Percentiles rank a stretch among this genome's conserved stretches.
Evolutionary conservation across 768 basidiomycete species (phyloP).

Genomic region (Naganishia onofrii): DNA sequence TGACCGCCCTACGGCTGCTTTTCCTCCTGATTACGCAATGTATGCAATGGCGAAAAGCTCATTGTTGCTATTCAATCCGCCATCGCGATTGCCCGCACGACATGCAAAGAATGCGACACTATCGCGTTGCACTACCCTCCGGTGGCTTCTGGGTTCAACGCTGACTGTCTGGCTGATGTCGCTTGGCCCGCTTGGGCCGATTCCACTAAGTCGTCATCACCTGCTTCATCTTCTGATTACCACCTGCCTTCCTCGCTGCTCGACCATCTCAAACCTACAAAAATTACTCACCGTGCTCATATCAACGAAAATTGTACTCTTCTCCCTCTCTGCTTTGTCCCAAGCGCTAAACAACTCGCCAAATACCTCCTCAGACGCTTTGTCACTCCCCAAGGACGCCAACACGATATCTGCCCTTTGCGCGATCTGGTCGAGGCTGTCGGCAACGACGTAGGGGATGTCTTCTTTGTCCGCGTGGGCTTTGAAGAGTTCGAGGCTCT

Average conservation of each 20-base stretch:
- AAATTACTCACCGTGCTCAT: constrained; percentile 68
- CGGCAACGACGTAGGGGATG: constrained; percentile 63
- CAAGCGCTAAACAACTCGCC: constrained; percentile 62
- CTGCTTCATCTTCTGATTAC: too few species aligned
- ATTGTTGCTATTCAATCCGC: too few species aligned
- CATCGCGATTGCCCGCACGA: too few species aligned
- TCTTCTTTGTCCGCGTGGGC: constrained; percentile 61
- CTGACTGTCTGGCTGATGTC: too few species aligned
- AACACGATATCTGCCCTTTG: constrained; percentile 68
- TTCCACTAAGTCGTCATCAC: too few species aligned
- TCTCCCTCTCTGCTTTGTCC: constrained; percentile 52
- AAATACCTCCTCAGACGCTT: constrained; percentile 66
- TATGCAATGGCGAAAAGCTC: too few species aligned
- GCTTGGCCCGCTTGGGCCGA: too few species aligned
- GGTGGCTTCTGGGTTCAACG: too few species aligned
- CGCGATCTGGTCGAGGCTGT: constrained; percentile 62
- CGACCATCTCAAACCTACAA: not conserved
- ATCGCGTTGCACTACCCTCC: too few species aligned
- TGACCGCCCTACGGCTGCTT: not conserved
- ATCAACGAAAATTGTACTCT: constrained; percentile 75
- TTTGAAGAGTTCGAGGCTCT: constrained; percentile 55
- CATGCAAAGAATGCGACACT: too few species aligned
- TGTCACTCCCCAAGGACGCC: constrained; percentile 70
- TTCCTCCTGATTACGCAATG: too few species aligned
- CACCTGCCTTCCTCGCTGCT: not conserved